Evolutionary conservation across 345 rosid genomes (phyloP).

Genomic region (Lepidium didymum): DNA sequence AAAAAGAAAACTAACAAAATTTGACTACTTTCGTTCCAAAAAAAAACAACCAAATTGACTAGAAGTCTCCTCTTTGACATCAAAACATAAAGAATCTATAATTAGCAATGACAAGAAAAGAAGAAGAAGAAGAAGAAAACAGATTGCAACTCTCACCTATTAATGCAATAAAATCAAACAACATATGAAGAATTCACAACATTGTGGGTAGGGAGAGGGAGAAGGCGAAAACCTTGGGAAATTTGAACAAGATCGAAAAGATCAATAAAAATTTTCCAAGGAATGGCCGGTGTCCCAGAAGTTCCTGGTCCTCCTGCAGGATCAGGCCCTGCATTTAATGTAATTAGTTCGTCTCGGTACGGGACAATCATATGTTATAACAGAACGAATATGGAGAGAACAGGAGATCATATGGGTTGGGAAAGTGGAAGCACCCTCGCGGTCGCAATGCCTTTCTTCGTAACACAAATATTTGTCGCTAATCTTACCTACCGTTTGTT

Average conservation of each 20-base stretch:
- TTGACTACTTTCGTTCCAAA: constrained; percentile 1
- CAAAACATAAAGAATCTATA: neutral
- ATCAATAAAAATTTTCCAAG: no score
- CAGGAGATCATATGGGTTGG: neutral
- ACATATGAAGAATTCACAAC: neutral
- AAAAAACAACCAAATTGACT: neutral
- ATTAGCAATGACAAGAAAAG: constrained; percentile 16
- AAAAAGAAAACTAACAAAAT: neutral
- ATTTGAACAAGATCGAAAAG: no score
- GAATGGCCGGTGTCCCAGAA: neutral
- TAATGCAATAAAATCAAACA: constrained; percentile 8
- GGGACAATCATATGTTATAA: constrained; percentile 18
- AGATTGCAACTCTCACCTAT: neutral
- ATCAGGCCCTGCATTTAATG: no score
- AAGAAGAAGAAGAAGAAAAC: neutral
- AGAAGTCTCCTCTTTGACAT: neutral
- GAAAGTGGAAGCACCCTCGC: neutral
- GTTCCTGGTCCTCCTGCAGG: no score
- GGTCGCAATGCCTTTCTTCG: constrained; percentile 5
- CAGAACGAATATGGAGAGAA: neutral
- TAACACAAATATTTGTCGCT: constrained; percentile 11
- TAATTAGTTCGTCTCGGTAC: neutral
- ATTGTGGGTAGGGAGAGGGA: neutral
- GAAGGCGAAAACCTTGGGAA: neutral
- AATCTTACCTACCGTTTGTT: constrained; percentile 4